Evolutionary conservation across 2,329 filamentous ascomycete genomes (phyloP), one percentile per base, ranked within the genome.

Genomic region (Arthroderma sp.): DNA sequence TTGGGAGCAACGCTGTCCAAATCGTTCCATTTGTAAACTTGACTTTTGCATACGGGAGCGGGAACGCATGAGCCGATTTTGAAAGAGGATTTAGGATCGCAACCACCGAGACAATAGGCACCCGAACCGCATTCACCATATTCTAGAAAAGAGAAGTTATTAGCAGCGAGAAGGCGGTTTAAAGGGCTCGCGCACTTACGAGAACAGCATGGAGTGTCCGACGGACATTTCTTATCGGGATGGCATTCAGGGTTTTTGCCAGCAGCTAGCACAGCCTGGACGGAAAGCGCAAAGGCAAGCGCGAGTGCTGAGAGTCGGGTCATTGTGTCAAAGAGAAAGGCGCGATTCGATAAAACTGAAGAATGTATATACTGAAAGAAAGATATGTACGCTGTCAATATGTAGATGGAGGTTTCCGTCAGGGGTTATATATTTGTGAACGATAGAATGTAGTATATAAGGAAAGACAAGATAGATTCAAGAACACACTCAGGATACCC

Each of bases 71-170:
- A 80, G 53, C 93, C 79, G 55, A 95, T 74, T 8, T 77, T 77
- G 69, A 80, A 83, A 40, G 89, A 96, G 68, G 81, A 82, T 59
- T 80, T 76, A 30, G 87, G 85, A 61, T 96, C 89, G 70, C 91
- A 98, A 51, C 91, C 91, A 56, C 91, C 91, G 15, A 98, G 77
- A 60, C 91, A 98, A 74, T 84, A 96, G 45, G 88, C 91, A 57
- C 91, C 91, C 45, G 87, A 79, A 68, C 89, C 91, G 59, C 91
- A 96, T 65, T 89, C 74, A 56, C 86, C 86, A 66, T 95, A 96
- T 66, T 91, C 86, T 94, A 58, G 42, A 54, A 10, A 36, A 45
- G 43, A 38, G 39, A 44, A 37, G 29, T 33, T 28, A 44, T 32
- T 43, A 33, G 51, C 38, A 53, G 47, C 15, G 15, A 22, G 15